These are phyloP conservation scores for Coelastrella sp. DNA, from an alignment of 139 green algal genomes.

Conservation along the genomic window DNA sequence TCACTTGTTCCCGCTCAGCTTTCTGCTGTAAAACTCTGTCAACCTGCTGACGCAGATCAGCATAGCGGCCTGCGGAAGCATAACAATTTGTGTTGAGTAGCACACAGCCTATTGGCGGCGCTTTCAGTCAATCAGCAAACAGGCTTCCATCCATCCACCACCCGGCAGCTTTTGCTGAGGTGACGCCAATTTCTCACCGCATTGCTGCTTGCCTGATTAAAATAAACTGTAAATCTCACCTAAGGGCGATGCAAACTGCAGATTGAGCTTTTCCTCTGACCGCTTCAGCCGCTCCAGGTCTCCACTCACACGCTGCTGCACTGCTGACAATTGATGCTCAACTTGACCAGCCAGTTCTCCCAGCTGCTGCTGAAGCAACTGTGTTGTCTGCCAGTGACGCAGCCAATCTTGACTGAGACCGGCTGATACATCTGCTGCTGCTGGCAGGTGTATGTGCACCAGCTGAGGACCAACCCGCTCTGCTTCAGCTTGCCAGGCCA, in stretches of 20 bases:
- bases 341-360: neutral
- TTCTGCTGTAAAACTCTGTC: neutral
- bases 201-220: neutral
- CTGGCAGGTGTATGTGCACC: slow-evolving; percentile 33
- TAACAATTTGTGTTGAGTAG: too few relatives aligned
- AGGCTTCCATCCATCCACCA: too few relatives aligned
- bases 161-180: too few relatives aligned
- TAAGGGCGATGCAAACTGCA: neutral
- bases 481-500: slow-evolving; percentile 55
- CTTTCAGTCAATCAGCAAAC: too few relatives aligned
- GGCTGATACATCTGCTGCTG: neutral
- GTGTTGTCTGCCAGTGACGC: slow-evolving; percentile 46
- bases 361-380: slow-evolving; percentile 20
- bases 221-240: neutral
- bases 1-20: neutral
- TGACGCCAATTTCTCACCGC: too few relatives aligned
- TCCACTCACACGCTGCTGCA: slow-evolving; percentile 28
- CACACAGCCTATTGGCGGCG: too few relatives aligned
- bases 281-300: slow-evolving; percentile 49
- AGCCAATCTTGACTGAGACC: slow-evolving; percentile 47
- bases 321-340: neutral
- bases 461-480: slow-evolving; percentile 60
- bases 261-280: slow-evolving; percentile 1
- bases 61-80: neutral
- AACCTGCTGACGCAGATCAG: neutral